Evolutionary conservation across 495 filamentous ascomycete genomes (phyloP), one percentile per base, ranked within the genome.

Genomic region (Thermochaetoides thermophila): DNA sequence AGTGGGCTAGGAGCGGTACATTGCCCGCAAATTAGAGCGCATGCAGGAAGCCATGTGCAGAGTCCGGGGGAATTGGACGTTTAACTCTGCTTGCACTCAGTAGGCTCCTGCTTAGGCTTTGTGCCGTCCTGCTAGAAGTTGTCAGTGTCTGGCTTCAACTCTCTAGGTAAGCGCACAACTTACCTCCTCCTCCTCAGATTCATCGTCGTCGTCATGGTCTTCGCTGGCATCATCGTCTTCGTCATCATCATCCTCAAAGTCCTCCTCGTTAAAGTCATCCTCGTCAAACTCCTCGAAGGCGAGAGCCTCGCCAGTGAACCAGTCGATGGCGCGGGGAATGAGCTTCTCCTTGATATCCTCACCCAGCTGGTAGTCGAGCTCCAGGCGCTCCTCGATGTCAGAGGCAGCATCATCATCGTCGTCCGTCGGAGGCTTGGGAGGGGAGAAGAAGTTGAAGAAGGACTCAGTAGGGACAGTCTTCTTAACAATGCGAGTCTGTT

Each of bases 271-370:
- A 34, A 81, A 74, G 36, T 91, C 85, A 22, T 92, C 82, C 38
- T 91, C 85, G 34, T 87, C 83, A 4, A 94, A 47, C 49, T 93
- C 87, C 68, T 99, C 91, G 39, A 83, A 99, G 45, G 92, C 89
- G 42, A 96, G 74, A 35, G 91, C 91, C 61, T 99, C 89, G 25
- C 91, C 91, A 27, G 91, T 99, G 61, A 96, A 99, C 91, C 91
- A 99, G 59, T 96, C 91, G 49, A 99, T 87, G 12, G 91, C 91
- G 47, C 85, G 86, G 35, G 91, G 91, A 46, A 99, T 99, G 38
- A 99, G 71, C 62, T 99, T 99, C 71, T 99, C 91, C 68, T 99
- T 99, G 57, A 99, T 95, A 55, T 99, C 91, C 62, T 99, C 91
- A 35, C 91, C 91, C 29, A 99, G 80, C 57, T 94, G 87, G 55